Evolutionary conservation across 768 basidiomycete species (phyloP).

Genomic region (Leccinum obscurum): DNA sequence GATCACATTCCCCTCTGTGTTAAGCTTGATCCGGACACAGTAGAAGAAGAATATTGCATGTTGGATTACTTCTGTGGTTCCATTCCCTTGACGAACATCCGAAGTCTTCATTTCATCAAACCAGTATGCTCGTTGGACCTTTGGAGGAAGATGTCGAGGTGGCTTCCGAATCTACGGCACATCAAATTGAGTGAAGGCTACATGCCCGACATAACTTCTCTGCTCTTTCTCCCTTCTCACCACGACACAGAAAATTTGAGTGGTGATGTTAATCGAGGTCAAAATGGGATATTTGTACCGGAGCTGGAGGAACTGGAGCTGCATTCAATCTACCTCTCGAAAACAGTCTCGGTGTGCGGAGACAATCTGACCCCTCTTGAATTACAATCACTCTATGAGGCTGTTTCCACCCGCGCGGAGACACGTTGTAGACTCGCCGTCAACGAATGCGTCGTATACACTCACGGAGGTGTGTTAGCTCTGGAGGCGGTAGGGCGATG

Average conservation of each 20-base stretch:
- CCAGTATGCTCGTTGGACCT: not conserved
- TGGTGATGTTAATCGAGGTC: not conserved
- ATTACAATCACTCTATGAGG: not conserved
- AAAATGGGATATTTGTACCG: not conserved
- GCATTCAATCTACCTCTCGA: not conserved
- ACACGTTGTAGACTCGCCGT: not conserved
- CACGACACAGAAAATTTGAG: not conserved
- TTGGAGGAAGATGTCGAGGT: slow-evolving; percentile 6
- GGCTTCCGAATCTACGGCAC: slow-evolving; percentile 2
- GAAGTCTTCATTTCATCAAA: not conserved
- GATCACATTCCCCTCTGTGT: no score
- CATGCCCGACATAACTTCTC: not conserved
- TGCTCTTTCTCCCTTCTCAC: not conserved
- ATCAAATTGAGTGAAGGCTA: not conserved
- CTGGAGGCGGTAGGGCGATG: not conserved
- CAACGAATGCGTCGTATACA: not conserved
- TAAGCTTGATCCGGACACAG: no score
- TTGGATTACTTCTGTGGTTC: not conserved
- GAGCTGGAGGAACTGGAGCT: not conserved
- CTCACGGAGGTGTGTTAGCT: not conserved
- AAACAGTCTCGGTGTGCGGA: no score
- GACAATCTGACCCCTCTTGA: not conserved
- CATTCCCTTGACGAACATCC: not conserved
- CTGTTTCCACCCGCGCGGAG: not conserved
- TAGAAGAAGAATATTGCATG: not conserved